Evolutionary conservation across 1,284 basidiomycete species (phyloP).

Genomic region (Moniliella sp.): DNA sequence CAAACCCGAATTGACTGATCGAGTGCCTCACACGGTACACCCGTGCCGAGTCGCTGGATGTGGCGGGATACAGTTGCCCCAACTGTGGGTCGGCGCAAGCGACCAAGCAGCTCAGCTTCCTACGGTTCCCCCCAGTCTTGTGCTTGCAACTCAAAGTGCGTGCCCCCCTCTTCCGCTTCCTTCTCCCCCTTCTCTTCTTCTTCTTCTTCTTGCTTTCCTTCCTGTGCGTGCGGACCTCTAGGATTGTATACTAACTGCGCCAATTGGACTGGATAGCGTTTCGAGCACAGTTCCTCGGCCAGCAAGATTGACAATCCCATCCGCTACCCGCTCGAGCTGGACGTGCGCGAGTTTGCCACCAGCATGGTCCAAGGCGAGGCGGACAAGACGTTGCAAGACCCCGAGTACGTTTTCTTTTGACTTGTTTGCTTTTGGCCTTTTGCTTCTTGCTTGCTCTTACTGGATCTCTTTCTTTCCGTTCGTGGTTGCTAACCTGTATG

Average conservation of each 20-base stretch:
- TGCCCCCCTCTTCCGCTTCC: neutral
- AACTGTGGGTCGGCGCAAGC: constrained; percentile 35
- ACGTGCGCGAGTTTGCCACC: constrained; percentile 70
- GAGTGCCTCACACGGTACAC: constrained; percentile 9
- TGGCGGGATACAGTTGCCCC: constrained; percentile 35
- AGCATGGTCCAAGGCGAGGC: constrained; percentile 17
- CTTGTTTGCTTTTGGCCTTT: neutral
- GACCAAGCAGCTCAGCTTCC: constrained; percentile 62
- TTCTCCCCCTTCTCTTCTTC: neutral
- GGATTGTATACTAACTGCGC: neutral
- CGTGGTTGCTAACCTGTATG: constrained; percentile 32
- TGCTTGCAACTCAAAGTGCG: constrained; percentile 82
- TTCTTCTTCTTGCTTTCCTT: too few species aligned
- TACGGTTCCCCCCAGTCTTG: constrained; percentile 65
- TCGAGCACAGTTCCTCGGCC: constrained; percentile 61
- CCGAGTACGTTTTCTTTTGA: constrained; percentile 5
- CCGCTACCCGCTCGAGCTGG: constrained; percentile 57
- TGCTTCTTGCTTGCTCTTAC: too few species aligned
- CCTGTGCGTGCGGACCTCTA: too few species aligned
- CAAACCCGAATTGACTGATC: neutral
- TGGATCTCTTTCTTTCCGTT: too few species aligned
- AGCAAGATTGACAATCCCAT: constrained; percentile 63
- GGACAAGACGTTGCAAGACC: constrained; percentile 6
- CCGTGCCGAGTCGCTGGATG: constrained; percentile 18
- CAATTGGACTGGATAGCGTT: constrained; percentile 46